phyloP scores from a whole-genome alignment of 2,329 filamentous ascomycete genomes.

The Passalora sequoiae region DNA sequence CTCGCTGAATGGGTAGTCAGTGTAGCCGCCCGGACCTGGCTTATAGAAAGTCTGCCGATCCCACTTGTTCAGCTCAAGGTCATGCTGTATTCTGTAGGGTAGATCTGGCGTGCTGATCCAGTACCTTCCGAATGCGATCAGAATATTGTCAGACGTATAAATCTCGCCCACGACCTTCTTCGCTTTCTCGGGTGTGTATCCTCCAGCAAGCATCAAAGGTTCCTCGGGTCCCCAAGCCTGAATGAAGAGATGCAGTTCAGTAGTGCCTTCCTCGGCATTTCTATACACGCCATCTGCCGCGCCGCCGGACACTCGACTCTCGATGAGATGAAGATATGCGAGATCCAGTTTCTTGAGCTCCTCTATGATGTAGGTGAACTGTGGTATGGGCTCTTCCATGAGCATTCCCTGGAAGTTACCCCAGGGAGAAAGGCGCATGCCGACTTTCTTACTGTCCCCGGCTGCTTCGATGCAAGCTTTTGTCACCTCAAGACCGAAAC shows the following conservation, averaged over 20 bases:
- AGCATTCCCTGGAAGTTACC: slow-evolving; percentile 57
- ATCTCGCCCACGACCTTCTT: slow-evolving; percentile 36
- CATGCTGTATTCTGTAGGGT: slow-evolving; percentile 41
- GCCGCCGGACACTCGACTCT: slow-evolving; percentile 13
- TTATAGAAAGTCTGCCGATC: slow-evolving; percentile 45
- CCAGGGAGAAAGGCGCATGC: slow-evolving; percentile 57
- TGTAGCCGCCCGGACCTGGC: slow-evolving; percentile 38
- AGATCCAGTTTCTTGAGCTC: slow-evolving; percentile 49
- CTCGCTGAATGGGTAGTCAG: slow-evolving; percentile 39
- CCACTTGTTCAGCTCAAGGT: slow-evolving; percentile 42
- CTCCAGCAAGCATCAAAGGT: slow-evolving; percentile 40
- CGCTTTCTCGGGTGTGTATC: slow-evolving; percentile 39
- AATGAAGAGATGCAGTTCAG: slow-evolving; percentile 21
- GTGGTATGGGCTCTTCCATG: slow-evolving; percentile 55
- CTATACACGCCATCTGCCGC: slow-evolving; percentile 35
- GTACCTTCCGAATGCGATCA: slow-evolving; percentile 45
- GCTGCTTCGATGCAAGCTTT: slow-evolving; percentile 45
- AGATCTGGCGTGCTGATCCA: slow-evolving; percentile 50
- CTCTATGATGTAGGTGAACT: slow-evolving; percentile 54
- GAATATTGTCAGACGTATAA: slow-evolving; percentile 41
- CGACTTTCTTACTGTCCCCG: slow-evolving; percentile 45
- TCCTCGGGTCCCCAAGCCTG: slow-evolving; percentile 22
- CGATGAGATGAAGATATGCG: slow-evolving; percentile 50
- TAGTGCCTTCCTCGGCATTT: slow-evolving; percentile 32
- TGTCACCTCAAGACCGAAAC: slow-evolving; percentile 50